Base-by-base conservation (phyloP, 345 rosid genomes). In the Corchorus olitorius region DNA sequence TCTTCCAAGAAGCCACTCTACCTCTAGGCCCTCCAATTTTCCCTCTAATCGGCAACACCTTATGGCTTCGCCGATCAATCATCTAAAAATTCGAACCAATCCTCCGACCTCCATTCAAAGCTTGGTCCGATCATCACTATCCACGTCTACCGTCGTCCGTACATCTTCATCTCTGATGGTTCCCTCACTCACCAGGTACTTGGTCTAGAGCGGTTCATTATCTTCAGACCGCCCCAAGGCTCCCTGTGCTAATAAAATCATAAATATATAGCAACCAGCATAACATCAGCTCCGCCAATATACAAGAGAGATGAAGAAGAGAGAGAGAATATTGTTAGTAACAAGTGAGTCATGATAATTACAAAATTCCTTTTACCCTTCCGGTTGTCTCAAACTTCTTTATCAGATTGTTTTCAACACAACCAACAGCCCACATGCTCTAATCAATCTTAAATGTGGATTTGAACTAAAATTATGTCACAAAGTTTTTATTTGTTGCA, bases 201-300 rank as follows among this genome's bases (percentile, higher is more conserved):
- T 88, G 6, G 74, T 86, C 60, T 86, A 85, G 60, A 82, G 80
- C 16, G 85, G 88, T 0, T 80, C 85, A 61, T 65, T 80, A 6
- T 88, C 78, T 61, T 65, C 87, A 11, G 82, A 87, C 52, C 85
- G 90, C 35, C 86, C 88, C 12, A 69, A 77, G 0, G 59, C 86
- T 68, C 67, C 58, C 7, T 41, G 76, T 15, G 56, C 74, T 2
- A 34, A 61, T 0, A 85, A 46, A 72, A 63, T 88, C 49, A 49
- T 61, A 41, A 73, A 27, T 27, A 27, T 27, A 76, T 0, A 19
- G 79, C 72, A 58, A 83, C 50, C 84, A 81, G 54, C 83, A 78
- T 16, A 81, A 73, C 35, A 82, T 87, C n/a, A 82, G 63, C 79
- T 80, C 84, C 64, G 75, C 90, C 56, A 27, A 27, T 27, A 27